Conservation (phyloP, 2,329 filamentous ascomycete species). For the Aspergillus texensis region DNA sequence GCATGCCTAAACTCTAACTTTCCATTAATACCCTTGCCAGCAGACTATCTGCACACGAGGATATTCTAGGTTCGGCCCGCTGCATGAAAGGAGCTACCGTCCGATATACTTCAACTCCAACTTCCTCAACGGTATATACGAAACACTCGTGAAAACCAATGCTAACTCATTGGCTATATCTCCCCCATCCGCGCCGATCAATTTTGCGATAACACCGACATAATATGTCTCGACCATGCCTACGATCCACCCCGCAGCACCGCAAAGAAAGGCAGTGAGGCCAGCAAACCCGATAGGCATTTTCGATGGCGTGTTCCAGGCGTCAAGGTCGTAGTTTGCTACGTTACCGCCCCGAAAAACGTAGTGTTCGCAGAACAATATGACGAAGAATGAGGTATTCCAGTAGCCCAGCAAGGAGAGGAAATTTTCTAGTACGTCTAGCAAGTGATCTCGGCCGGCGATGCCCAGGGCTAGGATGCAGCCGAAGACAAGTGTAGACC, state of each 20-base stretch:
- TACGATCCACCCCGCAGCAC: slow-evolving; percentile 54
- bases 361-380: slow-evolving; percentile 54
- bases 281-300: slow-evolving; percentile 52
- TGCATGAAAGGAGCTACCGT: slow-evolving; percentile 27
- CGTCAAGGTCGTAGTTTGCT: slow-evolving; percentile 53
- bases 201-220: slow-evolving; percentile 48
- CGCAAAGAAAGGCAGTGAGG: slow-evolving; percentile 48
- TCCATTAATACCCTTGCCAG: neutral
- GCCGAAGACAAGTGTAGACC: slow-evolving; percentile 51
- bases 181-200: slow-evolving; percentile 50
- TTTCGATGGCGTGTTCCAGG: slow-evolving; percentile 49
- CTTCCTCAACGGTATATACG: slow-evolving; percentile 53
- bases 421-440: slow-evolving; percentile 51
- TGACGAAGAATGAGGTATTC: slow-evolving; percentile 53
- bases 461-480: slow-evolving; percentile 51
- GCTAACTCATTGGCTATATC: slow-evolving; percentile 58
- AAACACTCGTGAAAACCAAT: slow-evolving; percentile 52
- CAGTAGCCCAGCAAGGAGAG: slow-evolving; percentile 55
- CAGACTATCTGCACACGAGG: neutral
- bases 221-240: slow-evolving; percentile 64
- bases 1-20: neutral
- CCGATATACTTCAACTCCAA: slow-evolving; percentile 53
- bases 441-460: slow-evolving; percentile 46
- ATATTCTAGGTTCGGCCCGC: neutral
- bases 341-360: slow-evolving; percentile 48